Conservation (phyloP, 495 filamentous ascomycete species). For the Geopyxis carbonaria region DNA sequence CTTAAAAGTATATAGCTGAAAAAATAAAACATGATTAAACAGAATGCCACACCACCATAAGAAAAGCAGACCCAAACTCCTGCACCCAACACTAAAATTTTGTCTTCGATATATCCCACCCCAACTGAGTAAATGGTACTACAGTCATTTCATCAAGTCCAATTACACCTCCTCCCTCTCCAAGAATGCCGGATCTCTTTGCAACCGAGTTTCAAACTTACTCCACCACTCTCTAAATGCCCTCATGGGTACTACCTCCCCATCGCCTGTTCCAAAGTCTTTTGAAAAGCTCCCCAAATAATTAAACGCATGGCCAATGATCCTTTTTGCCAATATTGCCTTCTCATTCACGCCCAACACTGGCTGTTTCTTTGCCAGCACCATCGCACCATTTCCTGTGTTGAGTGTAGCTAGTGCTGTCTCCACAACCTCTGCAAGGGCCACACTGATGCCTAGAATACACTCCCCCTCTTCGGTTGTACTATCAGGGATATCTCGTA, state of each 20-base stretch:
- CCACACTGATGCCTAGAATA: slow-evolving; percentile 68
- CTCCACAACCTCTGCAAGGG: slow-evolving; percentile 53
- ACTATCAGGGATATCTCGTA: slow-evolving; percentile 5
- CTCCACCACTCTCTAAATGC: slow-evolving; percentile 94
- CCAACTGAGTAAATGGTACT: too few species aligned
- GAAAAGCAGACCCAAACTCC: too few species aligned
- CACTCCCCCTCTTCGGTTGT: slow-evolving; percentile 28
- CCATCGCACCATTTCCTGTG: slow-evolving; percentile 19
- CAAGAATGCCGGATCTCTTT: slow-evolving; percentile 74
- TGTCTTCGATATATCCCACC: too few species aligned
- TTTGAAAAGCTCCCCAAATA: slow-evolving; percentile 77
- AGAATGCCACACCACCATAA: too few species aligned
- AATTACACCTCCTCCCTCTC: slow-evolving; percentile 46
- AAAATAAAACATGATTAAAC: too few species aligned
- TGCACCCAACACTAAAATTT: too few species aligned
- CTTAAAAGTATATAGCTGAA: too few species aligned
- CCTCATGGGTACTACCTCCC: slow-evolving; percentile 75
- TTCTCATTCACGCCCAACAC: slow-evolving; percentile 30
- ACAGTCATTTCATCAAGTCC: too few species aligned
- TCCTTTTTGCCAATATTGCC: slow-evolving; percentile 73
- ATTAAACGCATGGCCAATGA: slow-evolving; percentile 95
- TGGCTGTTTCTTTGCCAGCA: slow-evolving; percentile 16
- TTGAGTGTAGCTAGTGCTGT: slow-evolving; percentile 46
- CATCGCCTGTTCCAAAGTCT: slow-evolving; percentile 34
- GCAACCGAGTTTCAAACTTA: slow-evolving; percentile 82